Evolutionary conservation across 2,329 filamentous ascomycete species (phyloP), one percentile per base, ranked within the genome.

Genomic region (Neofusicoccum parvum): DNA sequence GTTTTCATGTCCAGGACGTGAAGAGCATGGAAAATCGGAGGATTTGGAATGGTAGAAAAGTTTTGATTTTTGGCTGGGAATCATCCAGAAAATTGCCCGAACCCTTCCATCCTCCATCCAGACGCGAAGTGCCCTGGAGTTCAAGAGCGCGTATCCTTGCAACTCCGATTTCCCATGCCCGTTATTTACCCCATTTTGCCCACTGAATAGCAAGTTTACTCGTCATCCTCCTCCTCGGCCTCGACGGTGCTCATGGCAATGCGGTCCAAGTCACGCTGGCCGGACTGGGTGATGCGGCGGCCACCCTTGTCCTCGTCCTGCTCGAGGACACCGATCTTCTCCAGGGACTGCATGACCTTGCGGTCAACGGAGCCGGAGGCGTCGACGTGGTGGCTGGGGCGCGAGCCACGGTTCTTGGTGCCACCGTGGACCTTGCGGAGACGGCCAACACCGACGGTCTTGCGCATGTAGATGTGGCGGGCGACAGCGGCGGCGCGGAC

Each of bases 261-360:
- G 72, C 82, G 94, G 87, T 98, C 95, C 88, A 99, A 88, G 91
- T 99, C 95, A 87, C 95, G 92, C 89, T 97, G 94, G 80, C 95
- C 95, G 79, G 89, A 89, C 88, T 98, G 93, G 78, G 95, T 98
- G 85, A 99, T 98, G 82, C 95, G 90, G 80, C 95, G 92, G 79
- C 95, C 95, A 83, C 95, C 95, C 89, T 97, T 97, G 74, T 98
- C 94, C 88, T 97, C 94, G 77, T 97, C 94, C 79, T 91, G 86
- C 90, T 99, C 95, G 70, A 99, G 86, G 75, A 99, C 94, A 82
- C 94, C 94, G 78, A 99, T 97, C 91, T 98, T 97, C 91, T 97
- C 95, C 67, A 99, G 91, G 69, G 94, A 87, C 88, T 99, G 95
- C 82, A 97, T 86, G 80, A 96, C 87, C 88, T 97, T 97, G 83